phyloP scores from a whole-genome alignment of 768 basidiomycete species.

The Leccinum sublutescens region DNA sequence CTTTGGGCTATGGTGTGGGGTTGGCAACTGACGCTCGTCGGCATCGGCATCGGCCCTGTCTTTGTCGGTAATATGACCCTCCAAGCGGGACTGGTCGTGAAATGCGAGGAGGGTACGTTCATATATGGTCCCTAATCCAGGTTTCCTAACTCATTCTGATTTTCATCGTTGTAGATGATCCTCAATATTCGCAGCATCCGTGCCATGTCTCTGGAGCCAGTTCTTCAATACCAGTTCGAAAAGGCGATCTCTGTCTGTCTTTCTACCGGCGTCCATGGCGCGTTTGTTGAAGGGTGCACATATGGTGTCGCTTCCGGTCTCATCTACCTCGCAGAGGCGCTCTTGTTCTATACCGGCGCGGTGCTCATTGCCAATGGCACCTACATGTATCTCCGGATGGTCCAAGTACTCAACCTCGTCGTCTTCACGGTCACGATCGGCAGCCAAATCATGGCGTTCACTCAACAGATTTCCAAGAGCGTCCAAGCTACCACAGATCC shows the following conservation, averaged over 20 bases:
- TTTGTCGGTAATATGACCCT: no score
- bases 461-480: slow-evolving; percentile 83
- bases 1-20: slow-evolving; percentile 93
- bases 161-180: slow-evolving; percentile 49
- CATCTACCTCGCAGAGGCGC: no score
- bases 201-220: background rate
- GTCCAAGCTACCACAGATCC: slow-evolving; percentile 83
- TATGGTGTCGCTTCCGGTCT: no score
- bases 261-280: no score
- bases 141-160: slow-evolving; percentile 1
- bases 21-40: no score
- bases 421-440: slow-evolving; percentile 94
- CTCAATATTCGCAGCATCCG: slow-evolving; percentile 78
- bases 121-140: background rate
- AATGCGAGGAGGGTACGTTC: slow-evolving; percentile 72
- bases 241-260: no score
- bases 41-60: no score
- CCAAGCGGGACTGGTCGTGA: no score
- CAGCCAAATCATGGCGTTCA: slow-evolving; percentile 86
- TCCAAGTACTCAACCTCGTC: slow-evolving; percentile 86
- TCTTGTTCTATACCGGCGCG: no score
- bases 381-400: slow-evolving; percentile 51
- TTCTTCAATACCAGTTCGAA: no score
- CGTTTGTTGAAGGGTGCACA: no score
- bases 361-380: no score